Evolutionary conservation across 345 rosid species (phyloP).

Genomic region (Kandelia obovata): DNA sequence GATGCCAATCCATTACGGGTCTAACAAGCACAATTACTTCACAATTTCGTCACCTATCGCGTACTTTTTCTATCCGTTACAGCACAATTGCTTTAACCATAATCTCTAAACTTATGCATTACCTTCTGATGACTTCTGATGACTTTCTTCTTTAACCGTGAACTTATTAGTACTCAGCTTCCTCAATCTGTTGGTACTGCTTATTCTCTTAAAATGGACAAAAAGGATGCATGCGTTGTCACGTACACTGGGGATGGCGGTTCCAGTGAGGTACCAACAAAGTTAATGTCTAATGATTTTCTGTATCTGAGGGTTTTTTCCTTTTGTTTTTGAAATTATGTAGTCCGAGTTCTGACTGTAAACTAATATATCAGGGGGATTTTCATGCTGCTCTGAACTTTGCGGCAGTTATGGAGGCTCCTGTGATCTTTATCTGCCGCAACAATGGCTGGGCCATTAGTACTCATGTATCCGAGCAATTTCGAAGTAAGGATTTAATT

Average conservation of each 20-base stretch:
- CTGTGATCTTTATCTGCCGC: conserved; percentile 66
- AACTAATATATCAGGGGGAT: conserved; percentile 53
- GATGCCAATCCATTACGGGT: conserved; percentile 83
- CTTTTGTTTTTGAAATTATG: no score
- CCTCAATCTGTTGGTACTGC: conserved; percentile 81
- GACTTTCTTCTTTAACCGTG: neutral
- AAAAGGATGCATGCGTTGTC: conserved; percentile 59
- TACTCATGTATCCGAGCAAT: conserved; percentile 65
- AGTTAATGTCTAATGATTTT: neutral
- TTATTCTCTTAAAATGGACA: conserved; percentile 71
- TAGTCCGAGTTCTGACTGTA: neutral
- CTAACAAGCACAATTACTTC: conserved; percentile 58
- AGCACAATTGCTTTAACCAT: neutral
- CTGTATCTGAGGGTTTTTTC: neutral
- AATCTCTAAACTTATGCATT: neutral
- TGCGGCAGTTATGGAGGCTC: conserved; percentile 81
- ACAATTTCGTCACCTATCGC: conserved; percentile 76
- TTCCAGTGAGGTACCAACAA: conserved; percentile 59
- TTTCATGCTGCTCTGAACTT: conserved; percentile 85
- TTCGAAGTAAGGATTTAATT: conserved; percentile 45
- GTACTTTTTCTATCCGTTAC: conserved; percentile 31
- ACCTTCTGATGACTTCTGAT: neutral
- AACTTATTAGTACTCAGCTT: conserved; percentile 59
- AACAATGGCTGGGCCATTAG: conserved; percentile 96
- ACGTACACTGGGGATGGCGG: conserved; percentile 71